These are phyloP conservation scores for Ilyonectria mors-panacis DNA, from an alignment of 2,329 filamentous ascomycete genomes.

Conservation along the genomic window DNA sequence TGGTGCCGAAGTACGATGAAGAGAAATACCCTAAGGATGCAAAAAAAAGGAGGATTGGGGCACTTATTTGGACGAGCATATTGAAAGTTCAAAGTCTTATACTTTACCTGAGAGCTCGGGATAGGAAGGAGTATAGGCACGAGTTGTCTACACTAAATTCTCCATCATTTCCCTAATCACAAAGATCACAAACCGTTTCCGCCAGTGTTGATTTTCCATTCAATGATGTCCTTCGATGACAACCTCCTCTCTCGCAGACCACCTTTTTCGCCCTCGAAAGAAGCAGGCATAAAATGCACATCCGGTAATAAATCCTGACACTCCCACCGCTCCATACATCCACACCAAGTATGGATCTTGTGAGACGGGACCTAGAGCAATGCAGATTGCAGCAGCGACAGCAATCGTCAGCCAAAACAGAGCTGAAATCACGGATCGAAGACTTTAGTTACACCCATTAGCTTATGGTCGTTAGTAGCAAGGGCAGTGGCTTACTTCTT, in stretches of 20 bases:
- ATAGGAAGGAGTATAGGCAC: too few species aligned
- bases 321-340: constrained; percentile 32
- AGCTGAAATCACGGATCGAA: constrained; percentile 28
- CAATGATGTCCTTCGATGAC: constrained; percentile 17
- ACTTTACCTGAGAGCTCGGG: too few species aligned
- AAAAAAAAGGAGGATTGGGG: too few species aligned
- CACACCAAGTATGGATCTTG: constrained; percentile 34
- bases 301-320: constrained; percentile 29
- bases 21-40: too few species aligned
- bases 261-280: constrained; percentile 14
- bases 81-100: too few species aligned
- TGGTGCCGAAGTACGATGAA: constrained; percentile 51
- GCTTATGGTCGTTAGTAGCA: too few species aligned
- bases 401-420: constrained; percentile 34
- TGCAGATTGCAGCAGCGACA: constrained; percentile 32
- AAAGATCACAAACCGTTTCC: too few species aligned
- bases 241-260: background rate
- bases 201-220: background rate
- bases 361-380: constrained; percentile 27
- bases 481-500: constrained; percentile 17
- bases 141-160: too few species aligned
- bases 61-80: too few species aligned
- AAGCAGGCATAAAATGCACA: constrained; percentile 30
- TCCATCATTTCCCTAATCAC: too few species aligned
- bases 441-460: constrained; percentile 1